phyloP scores from a whole-genome alignment of 1,284 basidiomycete species.

The Rhodotorula sp. region DNA sequence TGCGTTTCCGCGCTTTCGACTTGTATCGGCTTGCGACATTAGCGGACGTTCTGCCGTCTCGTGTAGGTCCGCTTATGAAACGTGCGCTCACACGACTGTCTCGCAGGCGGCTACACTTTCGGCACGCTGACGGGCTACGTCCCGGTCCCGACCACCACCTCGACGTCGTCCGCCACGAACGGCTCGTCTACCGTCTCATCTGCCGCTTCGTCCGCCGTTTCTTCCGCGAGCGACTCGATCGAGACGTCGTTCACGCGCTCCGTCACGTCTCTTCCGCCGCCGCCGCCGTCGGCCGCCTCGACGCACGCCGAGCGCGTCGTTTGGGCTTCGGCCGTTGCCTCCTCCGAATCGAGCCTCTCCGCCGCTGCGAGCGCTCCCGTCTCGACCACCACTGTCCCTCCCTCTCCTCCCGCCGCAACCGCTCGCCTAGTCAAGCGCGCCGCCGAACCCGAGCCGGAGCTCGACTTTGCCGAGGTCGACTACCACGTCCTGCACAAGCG shows the following conservation, averaged over 20 bases:
- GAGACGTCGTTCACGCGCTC: not conserved
- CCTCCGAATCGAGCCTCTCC: no score
- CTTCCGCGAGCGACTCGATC: not conserved
- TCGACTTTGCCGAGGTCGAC: conserved; percentile 19
- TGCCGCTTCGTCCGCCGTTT: not conserved
- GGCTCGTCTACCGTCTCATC: not conserved
- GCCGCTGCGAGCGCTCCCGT: not conserved
- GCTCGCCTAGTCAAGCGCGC: not conserved
- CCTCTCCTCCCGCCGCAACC: not conserved
- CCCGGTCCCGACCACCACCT: not conserved
- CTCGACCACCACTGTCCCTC: not conserved
- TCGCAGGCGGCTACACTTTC: conserved; percentile 5
- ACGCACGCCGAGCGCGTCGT: not conserved
- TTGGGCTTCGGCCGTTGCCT: not conserved
- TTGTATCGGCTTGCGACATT: not conserved
- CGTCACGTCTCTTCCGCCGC: not conserved
- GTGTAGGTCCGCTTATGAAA: not conserved
- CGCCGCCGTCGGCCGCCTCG: not conserved
- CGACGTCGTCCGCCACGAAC: not conserved
- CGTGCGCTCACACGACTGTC: not conserved
- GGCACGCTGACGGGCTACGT: conserved; percentile 5
- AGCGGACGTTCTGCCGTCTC: no score
- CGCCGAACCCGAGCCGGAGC: not conserved
- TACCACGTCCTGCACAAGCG: conserved; percentile 17
- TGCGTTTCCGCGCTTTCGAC: not conserved